Conservation (phyloP, 805 yeast genomes). For the Monosporozyma siamensis region DNA sequence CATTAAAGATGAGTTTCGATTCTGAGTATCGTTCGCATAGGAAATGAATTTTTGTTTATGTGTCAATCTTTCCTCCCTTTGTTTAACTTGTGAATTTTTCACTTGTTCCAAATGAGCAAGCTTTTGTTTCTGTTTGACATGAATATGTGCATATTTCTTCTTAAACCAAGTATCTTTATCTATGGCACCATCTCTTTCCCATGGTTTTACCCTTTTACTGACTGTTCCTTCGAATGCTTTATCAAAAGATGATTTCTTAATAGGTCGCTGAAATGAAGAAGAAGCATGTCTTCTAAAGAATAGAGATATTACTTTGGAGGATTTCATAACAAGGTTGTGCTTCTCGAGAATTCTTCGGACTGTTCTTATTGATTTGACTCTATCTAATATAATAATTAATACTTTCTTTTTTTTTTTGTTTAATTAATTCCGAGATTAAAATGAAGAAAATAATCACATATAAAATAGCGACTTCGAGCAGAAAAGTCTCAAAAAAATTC, state of each 20-base stretch:
- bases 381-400: neutral
- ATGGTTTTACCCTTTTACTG: constrained; percentile 38
- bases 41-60: neutral
- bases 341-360: no score
- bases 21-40: neutral
- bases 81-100: neutral
- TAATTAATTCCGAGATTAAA: no score
- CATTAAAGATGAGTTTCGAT: constrained; percentile 38
- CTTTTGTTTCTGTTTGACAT: constrained; percentile 36
- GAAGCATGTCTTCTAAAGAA: neutral
- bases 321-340: no score
- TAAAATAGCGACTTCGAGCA: no score
- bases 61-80: neutral
- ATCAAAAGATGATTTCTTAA: neutral
- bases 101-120: constrained; percentile 13
- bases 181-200: constrained; percentile 50
- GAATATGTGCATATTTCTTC: constrained; percentile 56
- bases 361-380: neutral
- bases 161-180: constrained; percentile 55
- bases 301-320: neutral
- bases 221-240: constrained; percentile 3
- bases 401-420: no score
- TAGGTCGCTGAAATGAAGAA: neutral
- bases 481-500: no score
- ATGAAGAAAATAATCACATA: no score